A percentile compares a stretch with the other conserved stretches of the same genome.
Evolutionary conservation across 208 protist genomes (phyloP).

Genomic region (Leishmania gerbilli): DNA sequence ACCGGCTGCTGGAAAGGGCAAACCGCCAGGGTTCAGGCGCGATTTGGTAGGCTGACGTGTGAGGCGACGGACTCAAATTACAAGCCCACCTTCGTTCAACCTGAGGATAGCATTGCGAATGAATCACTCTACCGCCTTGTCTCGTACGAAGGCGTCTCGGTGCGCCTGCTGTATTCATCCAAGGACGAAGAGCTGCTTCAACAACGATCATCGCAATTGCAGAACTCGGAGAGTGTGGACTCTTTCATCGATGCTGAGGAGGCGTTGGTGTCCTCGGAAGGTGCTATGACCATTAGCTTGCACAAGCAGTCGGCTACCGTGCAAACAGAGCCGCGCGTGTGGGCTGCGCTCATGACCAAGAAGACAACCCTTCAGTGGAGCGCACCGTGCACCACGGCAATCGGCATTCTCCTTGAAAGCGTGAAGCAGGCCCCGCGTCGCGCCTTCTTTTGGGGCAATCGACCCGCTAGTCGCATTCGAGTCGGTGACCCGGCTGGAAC

Average conservation of each 20-base stretch:
- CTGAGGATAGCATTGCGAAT: constrained; percentile 5
- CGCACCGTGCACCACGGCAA: constrained; percentile 2
- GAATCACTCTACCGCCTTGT: constrained; percentile 29
- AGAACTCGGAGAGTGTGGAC: not conserved
- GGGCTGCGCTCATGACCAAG: not conserved
- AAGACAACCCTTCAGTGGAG: constrained; percentile 7
- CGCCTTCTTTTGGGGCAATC: constrained; percentile 8
- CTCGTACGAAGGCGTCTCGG: constrained; percentile 27
- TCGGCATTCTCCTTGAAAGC: constrained; percentile 23
- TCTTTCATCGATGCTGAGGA: not conserved
- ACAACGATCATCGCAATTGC: not conserved
- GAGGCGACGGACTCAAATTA: constrained; percentile 42
- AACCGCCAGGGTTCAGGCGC: constrained; percentile 16
- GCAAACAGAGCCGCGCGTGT: not conserved
- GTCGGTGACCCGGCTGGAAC: not conserved
- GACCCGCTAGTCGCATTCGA: constrained; percentile 12
- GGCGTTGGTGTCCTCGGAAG: constrained; percentile 9
- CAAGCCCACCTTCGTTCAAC: constrained; percentile 25
- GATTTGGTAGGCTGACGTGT: constrained; percentile 34
- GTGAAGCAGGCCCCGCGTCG: constrained; percentile 22
- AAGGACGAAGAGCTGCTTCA: not conserved
- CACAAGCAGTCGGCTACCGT: not conserved
- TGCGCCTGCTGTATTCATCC: constrained; percentile 12
- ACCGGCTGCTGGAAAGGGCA: constrained; percentile 37
- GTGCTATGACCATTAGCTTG: constrained; percentile 11